A percentile compares a stretch with the other conserved stretches of the same genome.
Conservation (phyloP, 108 stramenopile genomes). For the Pseudonitzschia pungens region DNA sequence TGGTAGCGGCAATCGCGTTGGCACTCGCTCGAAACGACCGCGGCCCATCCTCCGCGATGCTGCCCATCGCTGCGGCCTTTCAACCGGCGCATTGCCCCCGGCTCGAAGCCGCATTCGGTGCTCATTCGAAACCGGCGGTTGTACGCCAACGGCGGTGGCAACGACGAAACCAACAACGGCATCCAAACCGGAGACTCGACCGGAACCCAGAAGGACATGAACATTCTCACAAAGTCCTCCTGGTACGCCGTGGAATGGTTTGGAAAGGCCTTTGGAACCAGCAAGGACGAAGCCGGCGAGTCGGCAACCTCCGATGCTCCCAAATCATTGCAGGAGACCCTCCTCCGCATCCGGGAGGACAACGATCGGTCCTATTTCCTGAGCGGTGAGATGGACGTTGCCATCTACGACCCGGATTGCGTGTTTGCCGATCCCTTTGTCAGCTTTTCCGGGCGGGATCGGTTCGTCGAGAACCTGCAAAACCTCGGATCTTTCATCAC, state of each 20-base stretch:
- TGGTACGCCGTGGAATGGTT: constrained; percentile 87
- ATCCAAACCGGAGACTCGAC: background rate
- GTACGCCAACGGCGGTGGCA: background rate
- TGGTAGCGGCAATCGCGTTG: too few species aligned
- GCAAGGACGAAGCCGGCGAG: background rate
- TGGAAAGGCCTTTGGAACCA: constrained; percentile 66
- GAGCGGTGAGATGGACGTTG: constrained; percentile 78
- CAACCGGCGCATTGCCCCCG: too few species aligned
- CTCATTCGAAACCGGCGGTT: background rate
- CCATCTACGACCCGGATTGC: constrained; percentile 81
- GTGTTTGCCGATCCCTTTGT: constrained; percentile 91
- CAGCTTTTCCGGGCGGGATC: constrained; percentile 75
- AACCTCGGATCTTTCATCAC: constrained; percentile 89
- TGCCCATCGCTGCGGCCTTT: too few species aligned
- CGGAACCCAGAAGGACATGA: constrained; percentile 40
- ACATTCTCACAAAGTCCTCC: constrained; percentile 68
- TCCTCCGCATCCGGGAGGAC: constrained; percentile 75
- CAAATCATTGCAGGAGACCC: constrained; percentile 65
- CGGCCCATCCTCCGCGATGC: too few species aligned
- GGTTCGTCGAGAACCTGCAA: constrained; percentile 85
- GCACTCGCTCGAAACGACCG: too few species aligned
- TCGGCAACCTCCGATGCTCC: constrained; percentile 27
- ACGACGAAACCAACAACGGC: background rate
- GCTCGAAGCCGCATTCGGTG: too few species aligned
- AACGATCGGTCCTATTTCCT: constrained; percentile 87